Percentiles rank a stretch among this genome's conserved stretches.
Conservation (phyloP, 2,329 filamentous ascomycete species). For the Amauroascus verrucosus region DNA sequence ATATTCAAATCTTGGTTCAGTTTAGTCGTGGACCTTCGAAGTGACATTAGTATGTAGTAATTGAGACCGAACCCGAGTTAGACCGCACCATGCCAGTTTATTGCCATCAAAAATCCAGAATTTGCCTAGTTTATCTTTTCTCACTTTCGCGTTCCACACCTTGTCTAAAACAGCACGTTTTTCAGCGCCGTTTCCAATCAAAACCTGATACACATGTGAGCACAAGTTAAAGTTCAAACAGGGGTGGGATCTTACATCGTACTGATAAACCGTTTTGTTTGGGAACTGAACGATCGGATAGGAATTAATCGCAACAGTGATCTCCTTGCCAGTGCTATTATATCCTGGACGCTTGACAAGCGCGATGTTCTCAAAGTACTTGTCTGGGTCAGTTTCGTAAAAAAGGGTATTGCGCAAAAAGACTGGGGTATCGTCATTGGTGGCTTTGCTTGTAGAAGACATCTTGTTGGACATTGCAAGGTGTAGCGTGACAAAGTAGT, state of each 20-base stretch:
- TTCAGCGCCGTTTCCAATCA: slow-evolving; percentile 52
- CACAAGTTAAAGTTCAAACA: background rate
- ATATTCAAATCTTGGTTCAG: slow-evolving; percentile 43
- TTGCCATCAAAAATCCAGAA: slow-evolving; percentile 72
- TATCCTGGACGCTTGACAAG: slow-evolving; percentile 43
- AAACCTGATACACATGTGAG: slow-evolving; percentile 43
- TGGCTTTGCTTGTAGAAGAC: background rate
- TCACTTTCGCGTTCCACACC: slow-evolving; percentile 58
- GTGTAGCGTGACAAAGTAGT: background rate
- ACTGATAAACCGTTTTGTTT: slow-evolving; percentile 60
- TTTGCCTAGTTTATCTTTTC: slow-evolving; percentile 47
- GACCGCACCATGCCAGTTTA: slow-evolving; percentile 73
- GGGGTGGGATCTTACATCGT: slow-evolving; percentile 55
- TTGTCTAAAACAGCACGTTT: slow-evolving; percentile 61
- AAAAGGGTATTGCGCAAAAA: background rate
- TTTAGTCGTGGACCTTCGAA: slow-evolving; percentile 29
- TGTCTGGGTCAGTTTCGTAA: slow-evolving; percentile 14
- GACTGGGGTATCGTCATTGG: background rate
- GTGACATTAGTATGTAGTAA: slow-evolving; percentile 12
- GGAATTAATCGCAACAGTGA: slow-evolving; percentile 58
- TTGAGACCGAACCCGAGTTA: background rate
- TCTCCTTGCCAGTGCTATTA: slow-evolving; percentile 48
- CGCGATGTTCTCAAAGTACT: slow-evolving; percentile 21
- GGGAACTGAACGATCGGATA: slow-evolving; percentile 57
- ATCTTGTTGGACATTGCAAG: background rate